Conservation (phyloP, 305 asterid species). For the Plantago lanceolata region DNA sequence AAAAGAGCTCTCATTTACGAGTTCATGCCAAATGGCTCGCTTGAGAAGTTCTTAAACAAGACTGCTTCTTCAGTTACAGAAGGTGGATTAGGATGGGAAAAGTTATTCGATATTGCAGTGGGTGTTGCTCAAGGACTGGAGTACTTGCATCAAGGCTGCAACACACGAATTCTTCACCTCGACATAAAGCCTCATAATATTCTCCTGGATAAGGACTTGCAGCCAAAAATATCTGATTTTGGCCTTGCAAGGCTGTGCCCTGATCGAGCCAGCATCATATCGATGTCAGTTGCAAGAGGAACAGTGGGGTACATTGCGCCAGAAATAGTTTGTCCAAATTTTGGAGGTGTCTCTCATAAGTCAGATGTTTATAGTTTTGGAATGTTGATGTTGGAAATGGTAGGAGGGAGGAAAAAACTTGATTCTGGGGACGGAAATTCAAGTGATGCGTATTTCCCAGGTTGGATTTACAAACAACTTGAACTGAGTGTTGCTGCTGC, state of each 20-base stretch:
- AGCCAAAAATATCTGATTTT: not conserved
- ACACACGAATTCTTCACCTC: slow-evolving; percentile 7
- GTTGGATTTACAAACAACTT: slow-evolving; percentile 2
- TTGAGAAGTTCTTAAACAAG: not conserved
- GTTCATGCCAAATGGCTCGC: slow-evolving; percentile 9
- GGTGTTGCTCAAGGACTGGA: slow-evolving; percentile 5
- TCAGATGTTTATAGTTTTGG: slow-evolving; percentile 10
- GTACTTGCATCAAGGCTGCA: slow-evolving; percentile 10
- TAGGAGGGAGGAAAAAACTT: slow-evolving; percentile 3
- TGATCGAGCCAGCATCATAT: slow-evolving; percentile 5
- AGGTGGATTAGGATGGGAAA: slow-evolving; percentile 8
- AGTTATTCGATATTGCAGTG: not conserved
- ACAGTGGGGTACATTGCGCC: slow-evolving; percentile 11
- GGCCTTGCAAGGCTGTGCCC: slow-evolving; percentile 9
- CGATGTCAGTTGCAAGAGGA: not conserved
- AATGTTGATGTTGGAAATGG: slow-evolving; percentile 13
- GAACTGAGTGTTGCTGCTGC: not conserved
- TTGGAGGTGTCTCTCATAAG: slow-evolving; percentile 4
- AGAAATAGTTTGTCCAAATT: not conserved
- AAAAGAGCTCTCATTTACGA: slow-evolving; percentile 10
- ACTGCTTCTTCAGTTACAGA: not conserved
- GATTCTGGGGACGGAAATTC: not conserved
- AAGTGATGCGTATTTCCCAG: not conserved
- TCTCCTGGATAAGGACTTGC: not conserved
- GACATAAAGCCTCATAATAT: slow-evolving; percentile 12